Conservation (phyloP, 768 basidiomycete genomes). For the Ramaria rubella region DNA sequence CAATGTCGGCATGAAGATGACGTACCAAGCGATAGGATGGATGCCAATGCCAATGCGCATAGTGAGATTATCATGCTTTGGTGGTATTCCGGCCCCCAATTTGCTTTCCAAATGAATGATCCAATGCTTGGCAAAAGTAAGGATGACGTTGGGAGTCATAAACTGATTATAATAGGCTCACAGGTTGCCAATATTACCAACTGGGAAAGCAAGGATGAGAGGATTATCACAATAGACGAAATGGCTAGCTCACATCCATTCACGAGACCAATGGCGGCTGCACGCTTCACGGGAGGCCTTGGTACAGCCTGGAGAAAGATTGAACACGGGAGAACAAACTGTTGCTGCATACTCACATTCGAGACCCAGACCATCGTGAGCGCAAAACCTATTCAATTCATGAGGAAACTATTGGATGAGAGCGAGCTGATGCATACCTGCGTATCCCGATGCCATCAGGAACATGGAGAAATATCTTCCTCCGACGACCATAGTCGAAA, state of each 20-base stretch:
- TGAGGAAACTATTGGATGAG: too few species aligned
- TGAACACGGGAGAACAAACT: conserved; percentile 3
- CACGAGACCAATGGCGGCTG: conserved; percentile 56
- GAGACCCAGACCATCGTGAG: conserved; percentile 56
- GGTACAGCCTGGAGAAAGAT: conserved; percentile 8
- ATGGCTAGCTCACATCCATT: conserved; percentile 33
- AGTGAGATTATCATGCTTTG: conserved; percentile 51
- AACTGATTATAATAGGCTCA: not conserved
- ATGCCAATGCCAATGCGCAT: conserved; percentile 22
- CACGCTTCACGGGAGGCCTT: conserved; percentile 19
- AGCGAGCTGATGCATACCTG: conserved; percentile 23
- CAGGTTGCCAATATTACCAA: conserved; percentile 15
- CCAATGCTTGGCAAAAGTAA: not conserved
- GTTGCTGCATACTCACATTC: conserved; percentile 26
- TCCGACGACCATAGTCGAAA: conserved; percentile 44
- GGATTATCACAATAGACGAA: not conserved
- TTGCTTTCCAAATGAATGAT: conserved; percentile 41
- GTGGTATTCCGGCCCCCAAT: conserved; percentile 59
- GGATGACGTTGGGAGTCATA: not conserved
- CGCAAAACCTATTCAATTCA: conserved; percentile 37
- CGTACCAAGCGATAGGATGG: conserved; percentile 17
- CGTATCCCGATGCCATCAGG: conserved; percentile 54
- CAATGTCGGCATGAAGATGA: not conserved
- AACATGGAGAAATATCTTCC: conserved; percentile 58
- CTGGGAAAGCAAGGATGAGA: not conserved